These are phyloP conservation scores for Arthrobotrys conoides DNA, from an alignment of 2,329 filamentous ascomycete genomes.

Conservation along the genomic window DNA sequence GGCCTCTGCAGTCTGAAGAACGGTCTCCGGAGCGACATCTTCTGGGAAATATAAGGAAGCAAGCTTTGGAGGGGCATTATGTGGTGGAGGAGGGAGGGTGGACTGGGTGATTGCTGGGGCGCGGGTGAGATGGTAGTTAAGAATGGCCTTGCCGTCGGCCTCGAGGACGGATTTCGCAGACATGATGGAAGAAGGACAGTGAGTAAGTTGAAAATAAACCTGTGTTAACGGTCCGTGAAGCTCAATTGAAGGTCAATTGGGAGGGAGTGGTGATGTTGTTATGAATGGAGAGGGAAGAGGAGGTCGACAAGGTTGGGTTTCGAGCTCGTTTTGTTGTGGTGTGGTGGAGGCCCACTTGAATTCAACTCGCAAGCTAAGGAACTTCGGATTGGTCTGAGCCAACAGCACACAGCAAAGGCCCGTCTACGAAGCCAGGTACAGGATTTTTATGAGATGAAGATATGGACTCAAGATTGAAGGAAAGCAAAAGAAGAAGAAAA, in stretches of 20 bases:
- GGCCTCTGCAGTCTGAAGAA: slow-evolving; percentile 95
- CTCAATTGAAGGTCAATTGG: slow-evolving; percentile 56
- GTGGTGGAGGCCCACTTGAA: slow-evolving; percentile 34
- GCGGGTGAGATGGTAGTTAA: slow-evolving; percentile 99
- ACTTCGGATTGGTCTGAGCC: not conserved
- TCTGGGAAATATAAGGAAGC: slow-evolving; percentile 93
- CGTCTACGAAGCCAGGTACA: slow-evolving; percentile 25
- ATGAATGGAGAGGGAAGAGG: slow-evolving; percentile 61
- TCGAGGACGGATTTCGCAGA: slow-evolving; percentile 97
- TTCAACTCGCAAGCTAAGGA: slow-evolving; percentile 21
- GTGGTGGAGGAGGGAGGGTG: slow-evolving; percentile 84
- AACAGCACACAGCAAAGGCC: slow-evolving; percentile 18
- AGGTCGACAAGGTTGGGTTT: slow-evolving; percentile 60
- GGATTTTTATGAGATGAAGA: slow-evolving; percentile 6
- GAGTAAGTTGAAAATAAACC: slow-evolving; percentile 46
- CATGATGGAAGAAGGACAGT: slow-evolving; percentile 72
- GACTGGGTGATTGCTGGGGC: slow-evolving; percentile 98
- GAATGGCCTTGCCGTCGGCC: slow-evolving; percentile 99
- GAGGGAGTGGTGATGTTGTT: slow-evolving; percentile 63
- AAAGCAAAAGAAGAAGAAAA: not conserved
- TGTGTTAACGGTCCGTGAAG: slow-evolving; percentile 60
- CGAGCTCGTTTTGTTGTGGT: slow-evolving; percentile 55
- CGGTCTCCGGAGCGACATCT: slow-evolving; percentile 82
- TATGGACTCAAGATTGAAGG: not conserved
- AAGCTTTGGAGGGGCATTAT: slow-evolving; percentile 92